Conservation (phyloP, 441 rosid species). For the California macrophylla region DNA sequence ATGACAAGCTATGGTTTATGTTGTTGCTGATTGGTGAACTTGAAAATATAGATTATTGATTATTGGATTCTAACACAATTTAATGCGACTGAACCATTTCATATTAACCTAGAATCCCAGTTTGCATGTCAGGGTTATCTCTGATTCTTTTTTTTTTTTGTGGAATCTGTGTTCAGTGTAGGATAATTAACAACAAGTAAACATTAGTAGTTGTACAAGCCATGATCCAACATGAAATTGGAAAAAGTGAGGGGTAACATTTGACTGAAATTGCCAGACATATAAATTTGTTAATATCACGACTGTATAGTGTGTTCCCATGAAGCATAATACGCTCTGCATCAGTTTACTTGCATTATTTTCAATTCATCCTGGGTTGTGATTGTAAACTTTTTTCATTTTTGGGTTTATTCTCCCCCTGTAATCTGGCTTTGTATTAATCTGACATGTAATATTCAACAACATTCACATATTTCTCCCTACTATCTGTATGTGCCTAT, state of each 20-base stretch:
- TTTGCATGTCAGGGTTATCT: neutral
- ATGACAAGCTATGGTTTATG: neutral
- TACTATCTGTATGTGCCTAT: neutral
- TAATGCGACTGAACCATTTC: neutral
- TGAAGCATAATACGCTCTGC: too few relatives aligned
- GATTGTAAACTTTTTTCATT: neutral
- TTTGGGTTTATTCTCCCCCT: neutral
- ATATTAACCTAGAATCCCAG: neutral
- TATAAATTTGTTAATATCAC: too few relatives aligned
- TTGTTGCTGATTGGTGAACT: neutral
- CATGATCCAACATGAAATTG: neutral
- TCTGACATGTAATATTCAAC: neutral
- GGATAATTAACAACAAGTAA: neutral
- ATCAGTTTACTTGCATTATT: neutral
- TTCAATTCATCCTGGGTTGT: neutral
- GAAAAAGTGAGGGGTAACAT: neutral
- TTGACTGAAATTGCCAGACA: neutral
- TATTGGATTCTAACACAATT: neutral
- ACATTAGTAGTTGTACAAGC: neutral
- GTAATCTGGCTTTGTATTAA: neutral
- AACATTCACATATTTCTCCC: neutral
- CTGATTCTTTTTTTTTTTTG: neutral
- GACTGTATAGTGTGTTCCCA: too few relatives aligned
- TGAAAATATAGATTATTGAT: neutral
- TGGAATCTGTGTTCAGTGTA: neutral